phyloP scores from a whole-genome alignment of 75 land plant genomes.

The Pinus albicaulis region DNA sequence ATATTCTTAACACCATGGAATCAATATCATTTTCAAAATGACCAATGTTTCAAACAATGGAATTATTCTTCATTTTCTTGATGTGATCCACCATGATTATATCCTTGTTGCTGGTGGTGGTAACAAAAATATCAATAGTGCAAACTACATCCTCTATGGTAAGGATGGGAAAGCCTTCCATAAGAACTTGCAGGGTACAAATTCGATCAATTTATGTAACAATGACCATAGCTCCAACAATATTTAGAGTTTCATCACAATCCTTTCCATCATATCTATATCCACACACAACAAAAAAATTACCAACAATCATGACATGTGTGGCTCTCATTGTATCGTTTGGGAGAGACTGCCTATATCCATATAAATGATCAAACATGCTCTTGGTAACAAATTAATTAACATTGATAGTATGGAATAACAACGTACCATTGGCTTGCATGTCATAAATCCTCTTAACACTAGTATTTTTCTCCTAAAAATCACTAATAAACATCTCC shows the following conservation, averaged over 20 bases:
- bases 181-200: conserved; percentile 85
- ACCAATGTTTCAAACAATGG: conserved; percentile 96
- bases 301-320: conserved; percentile 78
- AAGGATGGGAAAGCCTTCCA: not conserved
- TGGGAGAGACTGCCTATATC: conserved; percentile 79
- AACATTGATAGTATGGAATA: conserved; percentile 88
- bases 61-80: conserved; percentile 89
- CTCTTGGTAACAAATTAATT: conserved; percentile 96
- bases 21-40: conserved; percentile 98
- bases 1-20: too few species aligned
- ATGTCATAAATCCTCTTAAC: conserved; percentile 88
- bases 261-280: conserved; percentile 94
- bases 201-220: conserved; percentile 95
- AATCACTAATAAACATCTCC: conserved; percentile 75
- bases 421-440: conserved; percentile 63
- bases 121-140: conserved; percentile 86
- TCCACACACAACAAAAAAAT: conserved; percentile 75
- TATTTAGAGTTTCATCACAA: conserved; percentile 83
- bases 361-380: conserved; percentile 85
- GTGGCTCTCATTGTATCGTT: conserved; percentile 84
- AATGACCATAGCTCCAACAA: conserved; percentile 82
- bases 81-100: conserved; percentile 93
- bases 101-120: conserved; percentile 96
- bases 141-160: conserved; percentile 68
- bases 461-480: conserved; percentile 85